Conservation (phyloP, 1,139 yeast species). For the Sugiyamaella sp. region DNA sequence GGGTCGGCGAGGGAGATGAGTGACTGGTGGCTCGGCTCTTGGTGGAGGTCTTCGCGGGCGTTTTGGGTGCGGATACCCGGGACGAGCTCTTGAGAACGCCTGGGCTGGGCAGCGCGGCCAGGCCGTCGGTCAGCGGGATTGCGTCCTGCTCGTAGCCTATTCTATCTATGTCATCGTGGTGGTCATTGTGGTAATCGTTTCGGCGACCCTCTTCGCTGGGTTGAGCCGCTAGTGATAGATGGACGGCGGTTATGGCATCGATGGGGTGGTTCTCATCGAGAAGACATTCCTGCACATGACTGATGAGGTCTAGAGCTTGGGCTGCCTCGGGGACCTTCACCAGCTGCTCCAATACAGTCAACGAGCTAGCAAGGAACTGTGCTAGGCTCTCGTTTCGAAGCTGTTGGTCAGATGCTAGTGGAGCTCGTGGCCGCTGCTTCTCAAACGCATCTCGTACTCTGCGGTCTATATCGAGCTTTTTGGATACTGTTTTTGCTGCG, state of each 20-base stretch:
- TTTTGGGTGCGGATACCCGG: no score
- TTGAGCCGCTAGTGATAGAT: no score
- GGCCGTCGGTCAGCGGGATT: no score
- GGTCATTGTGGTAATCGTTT: no score
- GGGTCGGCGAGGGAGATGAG: slow-evolving; percentile 4
- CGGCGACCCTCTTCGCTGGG: no score
- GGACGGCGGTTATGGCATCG: no score
- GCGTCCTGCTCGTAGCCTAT: no score
- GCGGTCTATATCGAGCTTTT: slow-evolving; percentile 31
- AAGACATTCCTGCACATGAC: slow-evolving; percentile 31
- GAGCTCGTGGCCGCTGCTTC: slow-evolving; percentile 6
- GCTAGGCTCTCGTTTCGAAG: slow-evolving; percentile 29
- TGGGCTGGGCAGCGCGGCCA: no score
- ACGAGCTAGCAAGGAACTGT: slow-evolving; percentile 25
- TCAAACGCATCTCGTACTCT: slow-evolving; percentile 29
- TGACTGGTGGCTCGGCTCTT: background rate
- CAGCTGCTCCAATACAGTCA: slow-evolving; percentile 23
- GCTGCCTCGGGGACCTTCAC: background rate
- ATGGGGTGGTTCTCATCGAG: slow-evolving; percentile 14
- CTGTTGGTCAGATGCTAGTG: background rate
- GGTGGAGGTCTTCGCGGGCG: background rate
- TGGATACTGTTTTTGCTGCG: slow-evolving; percentile 32
- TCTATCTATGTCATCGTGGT: no score
- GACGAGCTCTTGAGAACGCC: no score
- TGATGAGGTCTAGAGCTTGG: slow-evolving; percentile 30